Percentiles rank a stretch among this genome's conserved stretches.
Conservation (phyloP, 2,329 filamentous ascomycete species). For the Pyrenophora teres region DNA sequence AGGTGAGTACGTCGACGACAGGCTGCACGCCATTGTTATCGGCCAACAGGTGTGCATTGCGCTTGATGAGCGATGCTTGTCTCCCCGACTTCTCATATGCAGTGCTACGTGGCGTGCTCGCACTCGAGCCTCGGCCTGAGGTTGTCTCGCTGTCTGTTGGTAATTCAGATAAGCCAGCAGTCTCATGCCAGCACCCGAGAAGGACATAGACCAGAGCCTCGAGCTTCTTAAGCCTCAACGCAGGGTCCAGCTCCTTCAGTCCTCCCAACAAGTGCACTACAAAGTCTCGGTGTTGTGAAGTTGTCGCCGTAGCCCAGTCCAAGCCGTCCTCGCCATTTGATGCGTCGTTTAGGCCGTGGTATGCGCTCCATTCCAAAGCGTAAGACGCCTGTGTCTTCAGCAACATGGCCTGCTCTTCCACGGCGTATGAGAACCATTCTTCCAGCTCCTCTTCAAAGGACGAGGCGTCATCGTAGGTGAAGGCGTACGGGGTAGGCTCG, state of each 20-base stretch:
- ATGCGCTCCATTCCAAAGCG: conserved; percentile 68
- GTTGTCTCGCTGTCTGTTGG: conserved; percentile 9
- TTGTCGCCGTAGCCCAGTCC: conserved; percentile 70
- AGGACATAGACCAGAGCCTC: conserved; percentile 54
- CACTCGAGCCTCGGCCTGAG: conserved; percentile 19
- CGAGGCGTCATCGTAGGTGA: conserved; percentile 61
- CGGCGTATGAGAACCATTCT: conserved; percentile 95
- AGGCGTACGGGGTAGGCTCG: conserved; percentile 70
- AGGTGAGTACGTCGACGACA: conserved; percentile 48
- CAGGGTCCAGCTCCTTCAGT: conserved; percentile 38
- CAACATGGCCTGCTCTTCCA: conserved; percentile 81
- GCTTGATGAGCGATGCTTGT: conserved; percentile 53
- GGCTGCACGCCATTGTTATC: conserved; percentile 48
- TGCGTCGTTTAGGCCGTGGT: conserved; percentile 46
- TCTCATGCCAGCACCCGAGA: conserved; percentile 57
- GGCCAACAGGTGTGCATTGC: conserved; percentile 50
- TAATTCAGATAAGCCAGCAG: conserved; percentile 47
- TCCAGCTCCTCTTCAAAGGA: conserved; percentile 84
- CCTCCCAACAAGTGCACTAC: conserved; percentile 52
- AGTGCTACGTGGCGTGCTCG: conserved; percentile 12
- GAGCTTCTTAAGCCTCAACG: conserved; percentile 42
- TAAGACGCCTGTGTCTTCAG: conserved; percentile 77
- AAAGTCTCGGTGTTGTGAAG: conserved; percentile 62
- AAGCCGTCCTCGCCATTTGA: conserved; percentile 50
- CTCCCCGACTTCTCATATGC: conserved; percentile 42